Conservation (phyloP, 768 basidiomycete species). For the Phlegmacium glaucopus region DNA sequence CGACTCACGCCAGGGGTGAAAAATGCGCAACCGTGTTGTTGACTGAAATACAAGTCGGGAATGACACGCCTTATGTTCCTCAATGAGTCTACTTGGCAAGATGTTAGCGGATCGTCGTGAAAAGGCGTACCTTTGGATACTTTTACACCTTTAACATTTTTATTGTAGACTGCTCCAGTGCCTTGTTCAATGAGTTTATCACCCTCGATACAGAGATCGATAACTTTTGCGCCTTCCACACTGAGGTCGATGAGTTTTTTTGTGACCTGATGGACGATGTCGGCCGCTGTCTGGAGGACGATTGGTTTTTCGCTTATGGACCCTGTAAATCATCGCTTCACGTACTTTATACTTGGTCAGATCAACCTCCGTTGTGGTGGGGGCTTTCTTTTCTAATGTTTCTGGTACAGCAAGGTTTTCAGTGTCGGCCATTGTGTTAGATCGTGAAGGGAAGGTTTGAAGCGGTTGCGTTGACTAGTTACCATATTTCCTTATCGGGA, state of each 20-base stretch:
- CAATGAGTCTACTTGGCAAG: too few relatives aligned
- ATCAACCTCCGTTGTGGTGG: constrained; percentile 65
- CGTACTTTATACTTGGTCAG: constrained; percentile 85
- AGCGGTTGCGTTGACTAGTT: neutral
- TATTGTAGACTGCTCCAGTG: constrained; percentile 86
- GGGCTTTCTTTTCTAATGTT: constrained; percentile 45
- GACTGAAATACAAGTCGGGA: constrained; percentile 91
- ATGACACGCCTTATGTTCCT: constrained; percentile 68
- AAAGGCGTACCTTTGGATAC: constrained; percentile 71
- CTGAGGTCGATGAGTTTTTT: constrained; percentile 78
- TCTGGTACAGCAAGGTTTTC: constrained; percentile 41
- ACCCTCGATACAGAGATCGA: constrained; percentile 91
- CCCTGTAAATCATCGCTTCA: constrained; percentile 6
- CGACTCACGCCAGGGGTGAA: constrained; percentile 86
- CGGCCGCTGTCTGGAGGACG: constrained; percentile 72
- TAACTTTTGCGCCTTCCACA: constrained; percentile 79
- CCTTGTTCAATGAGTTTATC: constrained; percentile 91
- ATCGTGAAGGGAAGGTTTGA: constrained; percentile 11
- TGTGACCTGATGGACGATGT: constrained; percentile 81
- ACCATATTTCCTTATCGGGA: constrained; percentile 21
- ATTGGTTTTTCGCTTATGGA: constrained; percentile 21
- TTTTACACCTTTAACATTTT: constrained; percentile 84
- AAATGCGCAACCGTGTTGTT: constrained; percentile 97
- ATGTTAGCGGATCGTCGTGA: neutral
- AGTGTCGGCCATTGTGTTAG: constrained; percentile 55